These are phyloP conservation scores for Hordeum pubiflorum DNA, from an alignment of 202 grass and related monocot species.

Conservation along the genomic window DNA sequence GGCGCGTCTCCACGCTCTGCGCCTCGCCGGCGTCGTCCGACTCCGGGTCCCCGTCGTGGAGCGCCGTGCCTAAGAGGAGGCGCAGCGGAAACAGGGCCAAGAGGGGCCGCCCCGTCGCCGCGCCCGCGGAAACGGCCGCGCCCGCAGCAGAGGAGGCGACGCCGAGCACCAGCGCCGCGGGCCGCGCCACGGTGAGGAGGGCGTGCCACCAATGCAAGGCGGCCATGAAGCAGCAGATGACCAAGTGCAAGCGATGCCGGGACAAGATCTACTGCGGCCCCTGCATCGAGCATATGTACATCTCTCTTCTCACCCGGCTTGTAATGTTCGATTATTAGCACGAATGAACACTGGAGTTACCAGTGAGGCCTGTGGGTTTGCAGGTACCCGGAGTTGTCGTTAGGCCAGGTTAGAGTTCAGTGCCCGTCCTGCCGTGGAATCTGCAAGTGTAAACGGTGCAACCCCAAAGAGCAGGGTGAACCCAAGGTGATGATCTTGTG, in stretches of 20 bases:
- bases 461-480: neutral
- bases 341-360: neutral
- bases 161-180: neutral
- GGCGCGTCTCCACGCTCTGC: neutral
- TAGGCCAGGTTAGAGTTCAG: neutral
- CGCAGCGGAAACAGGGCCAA: neutral
- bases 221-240: neutral
- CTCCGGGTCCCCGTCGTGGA: neutral
- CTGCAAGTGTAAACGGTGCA: constrained; percentile 30
- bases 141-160: too few species aligned
- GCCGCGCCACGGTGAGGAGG: neutral
- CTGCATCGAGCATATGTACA: constrained; percentile 21
- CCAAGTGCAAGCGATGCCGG: constrained; percentile 11
- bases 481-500: constrained; percentile 24
- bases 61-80: neutral
- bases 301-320: neutral
- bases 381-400: constrained; percentile 34
- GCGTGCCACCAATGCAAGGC: constrained; percentile 33
- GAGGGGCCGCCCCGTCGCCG: neutral
- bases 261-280: constrained; percentile 28
- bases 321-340: neutral
- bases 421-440: constrained; percentile 33
- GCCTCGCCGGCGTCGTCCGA: neutral
- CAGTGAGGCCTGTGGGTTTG: neutral
- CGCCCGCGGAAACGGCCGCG: neutral